Conservation (phyloP, 192 early-diverging fungal species). For the Geranomyces variabilis region DNA sequence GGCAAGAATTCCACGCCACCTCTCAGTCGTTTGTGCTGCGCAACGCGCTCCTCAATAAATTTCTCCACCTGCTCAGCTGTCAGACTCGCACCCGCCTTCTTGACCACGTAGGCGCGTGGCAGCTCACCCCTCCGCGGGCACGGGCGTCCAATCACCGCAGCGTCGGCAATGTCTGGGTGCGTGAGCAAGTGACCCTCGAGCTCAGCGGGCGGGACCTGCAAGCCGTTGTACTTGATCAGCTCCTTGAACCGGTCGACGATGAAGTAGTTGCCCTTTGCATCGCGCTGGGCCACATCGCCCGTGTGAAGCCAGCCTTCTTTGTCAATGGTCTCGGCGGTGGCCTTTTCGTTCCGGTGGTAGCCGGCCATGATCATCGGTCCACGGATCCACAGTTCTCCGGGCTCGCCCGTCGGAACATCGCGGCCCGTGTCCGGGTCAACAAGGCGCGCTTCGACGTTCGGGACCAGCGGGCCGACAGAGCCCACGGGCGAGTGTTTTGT, state of each 20-base stretch:
- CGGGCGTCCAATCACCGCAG: constrained; percentile 47
- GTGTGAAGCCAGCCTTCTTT: constrained; percentile 76
- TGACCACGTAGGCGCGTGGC: constrained; percentile 77
- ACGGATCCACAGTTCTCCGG: constrained; percentile 85
- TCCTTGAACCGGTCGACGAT: constrained; percentile 85
- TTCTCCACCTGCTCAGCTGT: constrained; percentile 54
- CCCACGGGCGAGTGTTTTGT: constrained; percentile 41
- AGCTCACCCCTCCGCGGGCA: constrained; percentile 61
- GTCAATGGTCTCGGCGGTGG: constrained; percentile 65
- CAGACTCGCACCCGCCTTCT: constrained; percentile 44
- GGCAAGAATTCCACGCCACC: constrained; percentile 77
- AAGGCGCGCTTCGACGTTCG: constrained; percentile 74
- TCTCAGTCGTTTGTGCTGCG: constrained; percentile 75
- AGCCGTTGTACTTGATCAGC: constrained; percentile 91
- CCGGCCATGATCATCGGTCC: constrained; percentile 89
- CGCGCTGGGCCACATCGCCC: constrained; percentile 74
- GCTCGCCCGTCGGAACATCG: constrained; percentile 56
- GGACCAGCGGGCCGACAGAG: constrained; percentile 72
- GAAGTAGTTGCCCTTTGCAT: constrained; percentile 66
- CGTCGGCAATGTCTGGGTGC: constrained; percentile 68
- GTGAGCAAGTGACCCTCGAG: constrained; percentile 75
- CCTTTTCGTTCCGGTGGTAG: constrained; percentile 79
- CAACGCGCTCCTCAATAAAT: constrained; percentile 67
- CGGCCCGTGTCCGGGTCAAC: constrained; percentile 72
- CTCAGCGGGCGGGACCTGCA: constrained; percentile 85